Evolutionary conservation across 768 basidiomycete species (phyloP), one percentile per base, ranked within the genome.

Genomic region (Xerocomellus amylosporus): DNA sequence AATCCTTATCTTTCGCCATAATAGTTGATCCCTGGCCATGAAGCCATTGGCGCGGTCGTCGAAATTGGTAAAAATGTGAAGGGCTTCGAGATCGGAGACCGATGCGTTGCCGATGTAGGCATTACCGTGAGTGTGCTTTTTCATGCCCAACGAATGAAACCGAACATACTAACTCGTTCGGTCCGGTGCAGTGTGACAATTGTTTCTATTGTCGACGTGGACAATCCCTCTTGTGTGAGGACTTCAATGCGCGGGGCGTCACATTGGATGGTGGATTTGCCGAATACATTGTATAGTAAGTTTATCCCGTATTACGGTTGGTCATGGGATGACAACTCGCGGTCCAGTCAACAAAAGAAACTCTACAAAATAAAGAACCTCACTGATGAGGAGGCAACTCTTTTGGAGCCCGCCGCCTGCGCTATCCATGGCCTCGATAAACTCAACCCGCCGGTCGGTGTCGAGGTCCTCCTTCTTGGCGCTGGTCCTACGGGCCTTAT

Each of bases 401-500:
- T 96, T 19, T 78, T 94, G 34, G 93, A 95, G 66, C 93, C 93
- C 38, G 90, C 91, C 4, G 87, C 93, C 6, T 96, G 93, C 60
- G 93, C 93, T 31, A 83, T 96, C 47, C 93, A 96, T 68, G 93
- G 93, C 7, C 84, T 94, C 57, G 93, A 96, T 73, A 91, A 92
- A 70, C 82, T 96, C 53, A 81, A 77, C 53, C 86, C 90, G 2
- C 83, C 86, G 4, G 89, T 93, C 54, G 93, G 93, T 26, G 76
- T 88, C 38, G 90, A 93, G 46, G 91, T 88, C 19, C 82, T 96
- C 49, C 75, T 95, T 34, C 78, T 94, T 43, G 93, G 93, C 47
- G 89, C 93, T n/a, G 93, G 93, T 13, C 92, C 93, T 1, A 95
- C 93, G 5, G 88, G 93, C n/a, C 79, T 95, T 34, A 90, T 94